phyloP scores from a whole-genome alignment of 805 yeast species.

The Tetrapisispora arboricola region DNA sequence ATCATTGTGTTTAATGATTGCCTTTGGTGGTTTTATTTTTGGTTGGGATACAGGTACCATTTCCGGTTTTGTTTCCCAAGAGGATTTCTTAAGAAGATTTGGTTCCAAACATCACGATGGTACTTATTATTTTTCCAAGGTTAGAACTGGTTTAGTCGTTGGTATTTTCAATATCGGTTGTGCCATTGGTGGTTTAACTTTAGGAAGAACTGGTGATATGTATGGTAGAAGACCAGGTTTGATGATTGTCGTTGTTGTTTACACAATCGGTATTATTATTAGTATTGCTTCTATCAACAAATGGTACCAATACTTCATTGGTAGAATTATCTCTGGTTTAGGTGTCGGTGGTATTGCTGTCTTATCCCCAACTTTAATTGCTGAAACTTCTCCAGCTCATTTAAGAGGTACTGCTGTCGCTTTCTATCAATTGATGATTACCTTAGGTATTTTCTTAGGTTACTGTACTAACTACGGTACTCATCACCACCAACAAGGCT shows the following conservation, averaged over 20 bases:
- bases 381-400: constrained; percentile 25
- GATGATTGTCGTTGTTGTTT: constrained; percentile 42
- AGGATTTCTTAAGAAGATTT: constrained; percentile 46
- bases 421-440: constrained; percentile 50
- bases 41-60: constrained; percentile 75
- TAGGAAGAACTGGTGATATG: constrained; percentile 47
- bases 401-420: constrained; percentile 55
- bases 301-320: constrained; percentile 58
- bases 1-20: constrained; percentile 23
- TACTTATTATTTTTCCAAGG: constrained; percentile 34
- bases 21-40: constrained; percentile 36
- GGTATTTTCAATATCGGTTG: constrained; percentile 58
- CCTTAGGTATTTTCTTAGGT: constrained; percentile 59
- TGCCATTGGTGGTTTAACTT: constrained; percentile 54
- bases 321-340: constrained; percentile 61
- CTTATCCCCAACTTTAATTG: constrained; percentile 56
- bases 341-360: constrained; percentile 71
- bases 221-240: constrained; percentile 53
- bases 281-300: constrained; percentile 42
- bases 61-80: constrained; percentile 51
- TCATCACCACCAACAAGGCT: constrained; percentile 14
- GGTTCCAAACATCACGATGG: constrained; percentile 39
- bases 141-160: constrained; percentile 44
- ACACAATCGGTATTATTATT: constrained; percentile 50
- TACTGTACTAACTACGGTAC: constrained; percentile 56